Base-by-base conservation (phyloP, 192 early-diverging fungal genomes). In the Diversispora epigaea region DNA sequence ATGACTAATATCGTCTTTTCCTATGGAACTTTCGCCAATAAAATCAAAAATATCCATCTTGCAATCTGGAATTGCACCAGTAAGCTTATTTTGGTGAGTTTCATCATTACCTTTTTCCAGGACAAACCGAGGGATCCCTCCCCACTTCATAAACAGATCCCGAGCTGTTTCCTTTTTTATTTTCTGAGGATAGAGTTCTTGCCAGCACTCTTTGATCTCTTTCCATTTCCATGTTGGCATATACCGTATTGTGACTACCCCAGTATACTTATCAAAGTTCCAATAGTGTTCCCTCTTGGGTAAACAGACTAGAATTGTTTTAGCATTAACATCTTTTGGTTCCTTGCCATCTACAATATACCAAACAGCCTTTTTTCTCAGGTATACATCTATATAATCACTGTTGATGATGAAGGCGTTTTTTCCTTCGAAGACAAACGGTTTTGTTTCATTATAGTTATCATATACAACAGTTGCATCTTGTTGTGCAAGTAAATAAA, bases 91-190 rank as follows among this genome's bases (percentile, higher is more conserved):
- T 71, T 71, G 68, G 2, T 1, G 47, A 71, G 0, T 11, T 7
- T 1, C 4, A 56, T 56, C 11, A 3, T 0, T 0, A 71, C 32
- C 32, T 8, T n/a, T 49, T 43, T 71, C 50, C 11, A 71, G n/a
- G n/a, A 71, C 17, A 41, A 52, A 71, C 3, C 47, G 15, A 56
- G 50, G 50, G 3, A 71, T 71, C 2, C 50, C 68, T 70, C 68
- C 32, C 68, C 21, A 71, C 47, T 7, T 2, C 39, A n/a, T 45
- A 15, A 41, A 52, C 15, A 52, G 32, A 43, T 43, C 14, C 32
- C 17, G 2, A 32, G 0, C 8, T 52, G 4, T 11, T 22, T 12
- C 39, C 2, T 17, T 39, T 17, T 14, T 17, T 56, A 32, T 25
- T 6, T 0, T 0, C 39, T 50, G 0, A 41, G 52, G 52, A 17